Evolutionary conservation across 2,329 filamentous ascomycete genomes (phyloP).

Genomic region (Aspergillus neoniger): DNA sequence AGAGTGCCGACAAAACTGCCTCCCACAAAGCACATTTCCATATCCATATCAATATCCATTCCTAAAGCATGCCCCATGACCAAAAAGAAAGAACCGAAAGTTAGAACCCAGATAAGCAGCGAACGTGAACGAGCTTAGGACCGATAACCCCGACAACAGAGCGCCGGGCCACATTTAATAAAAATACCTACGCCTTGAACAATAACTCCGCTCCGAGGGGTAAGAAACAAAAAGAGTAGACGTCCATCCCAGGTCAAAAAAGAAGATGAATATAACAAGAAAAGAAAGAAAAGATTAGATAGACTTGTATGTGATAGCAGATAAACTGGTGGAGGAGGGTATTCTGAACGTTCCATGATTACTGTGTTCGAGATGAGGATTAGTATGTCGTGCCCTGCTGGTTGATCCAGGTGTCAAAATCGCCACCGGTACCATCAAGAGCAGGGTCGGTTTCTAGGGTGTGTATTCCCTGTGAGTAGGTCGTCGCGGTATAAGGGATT

Average conservation of each 20-base stretch:
- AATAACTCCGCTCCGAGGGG: background rate
- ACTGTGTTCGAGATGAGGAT: background rate
- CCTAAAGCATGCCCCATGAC: background rate
- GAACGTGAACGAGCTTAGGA: background rate
- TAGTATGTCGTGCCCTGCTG: conserved; percentile 23
- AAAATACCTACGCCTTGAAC: conserved; percentile 1
- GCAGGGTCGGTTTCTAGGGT: conserved; percentile 35
- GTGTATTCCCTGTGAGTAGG: conserved; percentile 33
- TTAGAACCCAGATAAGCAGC: background rate
- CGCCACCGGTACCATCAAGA: conserved; percentile 43
- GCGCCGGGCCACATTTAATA: background rate
- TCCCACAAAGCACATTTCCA: conserved; percentile 1
- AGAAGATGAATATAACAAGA: background rate
- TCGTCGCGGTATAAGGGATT: conserved; percentile 13
- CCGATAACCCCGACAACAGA: background rate
- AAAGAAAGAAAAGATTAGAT: background rate
- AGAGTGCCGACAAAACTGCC: conserved; percentile 10
- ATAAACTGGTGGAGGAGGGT: background rate
- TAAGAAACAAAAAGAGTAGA: background rate
- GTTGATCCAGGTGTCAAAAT: conserved; percentile 52
- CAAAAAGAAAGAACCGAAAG: background rate
- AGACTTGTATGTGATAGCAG: conserved; percentile 5
- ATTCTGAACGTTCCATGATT: conserved; percentile 9
- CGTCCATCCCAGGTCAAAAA: background rate
- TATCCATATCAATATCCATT: background rate